A percentile compares a stretch with the other conserved stretches of the same genome.
phyloP scores from a whole-genome alignment of 768 basidiomycete species.

The Boletus patriciae region DNA sequence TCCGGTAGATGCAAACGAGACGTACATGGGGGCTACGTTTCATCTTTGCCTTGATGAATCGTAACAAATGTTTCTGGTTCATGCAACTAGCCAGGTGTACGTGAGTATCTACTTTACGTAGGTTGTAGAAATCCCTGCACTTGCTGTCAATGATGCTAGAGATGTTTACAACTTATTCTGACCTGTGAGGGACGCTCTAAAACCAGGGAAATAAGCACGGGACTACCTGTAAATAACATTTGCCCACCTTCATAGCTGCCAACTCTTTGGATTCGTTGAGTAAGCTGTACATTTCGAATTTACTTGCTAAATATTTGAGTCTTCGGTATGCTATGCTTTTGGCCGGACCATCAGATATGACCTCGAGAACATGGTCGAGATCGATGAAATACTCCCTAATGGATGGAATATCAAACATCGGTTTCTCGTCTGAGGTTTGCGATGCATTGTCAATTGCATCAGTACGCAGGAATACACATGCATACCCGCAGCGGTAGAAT shows the following conservation, averaged over 20 bases:
- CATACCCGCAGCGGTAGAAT: constrained; percentile 36
- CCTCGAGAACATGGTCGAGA: constrained; percentile 84
- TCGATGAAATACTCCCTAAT: constrained; percentile 96
- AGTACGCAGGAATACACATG: background rate
- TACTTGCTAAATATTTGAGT: constrained; percentile 87
- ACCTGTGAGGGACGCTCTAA: constrained; percentile 36
- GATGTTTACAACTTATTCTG: background rate
- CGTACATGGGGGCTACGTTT: constrained; percentile 77
- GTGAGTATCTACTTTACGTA: constrained; percentile 98
- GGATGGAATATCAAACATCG: constrained; percentile 75
- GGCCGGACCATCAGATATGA: constrained; percentile 93
- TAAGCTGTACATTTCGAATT: constrained; percentile 90
- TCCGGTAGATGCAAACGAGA: constrained; percentile 1
- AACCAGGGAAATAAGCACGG: constrained; percentile 5
- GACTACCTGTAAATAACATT: background rate
- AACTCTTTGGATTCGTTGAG: constrained; percentile 93
- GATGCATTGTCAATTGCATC: background rate
- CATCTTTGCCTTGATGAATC: constrained; percentile 99
- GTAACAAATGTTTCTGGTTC: constrained; percentile 98
- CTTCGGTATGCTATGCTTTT: constrained; percentile 94
- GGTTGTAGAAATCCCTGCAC: constrained; percentile 92
- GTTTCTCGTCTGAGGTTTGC: constrained; percentile 42
- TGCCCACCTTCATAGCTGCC: constrained; percentile 90
- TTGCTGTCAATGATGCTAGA: constrained; percentile 2
- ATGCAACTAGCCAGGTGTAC: constrained; percentile 98